Conservation (phyloP, 768 basidiomycete genomes). For the Boletus subcaerulescens region DNA sequence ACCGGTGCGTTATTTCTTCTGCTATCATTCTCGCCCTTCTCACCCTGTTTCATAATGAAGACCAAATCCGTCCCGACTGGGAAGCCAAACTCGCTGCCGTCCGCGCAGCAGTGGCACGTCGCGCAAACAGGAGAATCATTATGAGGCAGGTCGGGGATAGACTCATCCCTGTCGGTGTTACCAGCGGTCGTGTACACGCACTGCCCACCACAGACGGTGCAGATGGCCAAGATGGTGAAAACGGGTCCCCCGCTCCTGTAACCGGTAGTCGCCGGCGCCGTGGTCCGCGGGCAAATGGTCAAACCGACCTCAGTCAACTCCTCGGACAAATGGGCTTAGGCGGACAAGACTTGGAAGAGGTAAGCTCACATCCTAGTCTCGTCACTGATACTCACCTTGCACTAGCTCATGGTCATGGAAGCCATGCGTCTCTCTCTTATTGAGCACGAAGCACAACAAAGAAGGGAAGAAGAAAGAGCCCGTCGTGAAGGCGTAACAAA, state of each 20-base stretch:
- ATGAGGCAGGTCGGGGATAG: conserved; percentile 99
- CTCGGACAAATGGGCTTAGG: conserved; percentile 60
- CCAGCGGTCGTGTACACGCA: conserved; percentile 78
- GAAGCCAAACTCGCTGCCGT: conserved; percentile 93
- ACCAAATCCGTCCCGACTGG: conserved; percentile 98
- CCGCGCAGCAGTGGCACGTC: conserved; percentile 90
- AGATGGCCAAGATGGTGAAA: conserved; percentile 43
- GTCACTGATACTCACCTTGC: conserved; percentile 12
- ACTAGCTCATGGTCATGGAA: conserved; percentile 96
- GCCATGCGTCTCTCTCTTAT: conserved; percentile 94
- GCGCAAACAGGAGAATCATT: conserved; percentile 93
- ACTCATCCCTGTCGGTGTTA: conserved; percentile 94
- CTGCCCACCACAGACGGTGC: conserved; percentile 54
- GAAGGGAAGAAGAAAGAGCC: conserved; percentile 68
- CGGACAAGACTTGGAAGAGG: conserved; percentile 93
- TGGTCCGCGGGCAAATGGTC: conserved; percentile 48
- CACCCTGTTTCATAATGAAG: conserved; percentile 38
- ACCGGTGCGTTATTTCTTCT: conserved; percentile 53
- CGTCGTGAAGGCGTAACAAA: conserved; percentile 45
- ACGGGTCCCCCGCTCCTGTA: conserved; percentile 28
- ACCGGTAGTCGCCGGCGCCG: conserved; percentile 56
- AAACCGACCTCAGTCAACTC: conserved; percentile 62
- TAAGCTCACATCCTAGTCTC: conserved; percentile 35
- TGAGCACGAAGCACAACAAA: conserved; percentile 93
- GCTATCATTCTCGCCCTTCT: conserved; percentile 5